Conservation (phyloP, 225 moss, liverwort and hornwort genomes). For the Straminergon stramineum region DNA sequence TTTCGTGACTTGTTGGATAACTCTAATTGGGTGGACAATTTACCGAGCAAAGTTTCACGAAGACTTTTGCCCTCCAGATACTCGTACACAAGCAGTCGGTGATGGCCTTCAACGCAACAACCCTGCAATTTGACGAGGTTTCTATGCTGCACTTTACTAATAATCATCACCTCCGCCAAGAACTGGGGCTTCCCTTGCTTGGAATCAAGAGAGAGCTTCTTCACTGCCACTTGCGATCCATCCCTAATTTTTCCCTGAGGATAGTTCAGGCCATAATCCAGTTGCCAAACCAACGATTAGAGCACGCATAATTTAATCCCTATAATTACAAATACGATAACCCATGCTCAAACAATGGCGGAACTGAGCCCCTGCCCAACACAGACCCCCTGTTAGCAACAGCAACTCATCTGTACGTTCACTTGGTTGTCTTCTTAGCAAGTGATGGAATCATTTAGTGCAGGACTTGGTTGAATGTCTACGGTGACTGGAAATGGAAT, state of each 20-base stretch:
- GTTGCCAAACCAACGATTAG: background rate
- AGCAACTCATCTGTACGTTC: background rate
- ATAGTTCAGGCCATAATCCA: background rate
- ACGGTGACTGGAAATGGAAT: background rate
- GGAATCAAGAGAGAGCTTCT: conserved; percentile 21
- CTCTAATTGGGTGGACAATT: background rate
- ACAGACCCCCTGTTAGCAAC: background rate
- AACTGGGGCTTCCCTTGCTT: conserved; percentile 42
- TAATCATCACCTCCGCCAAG: conserved; percentile 41
- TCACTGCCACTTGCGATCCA: conserved; percentile 35
- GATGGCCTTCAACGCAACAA: conserved; percentile 35
- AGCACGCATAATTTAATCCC: background rate
- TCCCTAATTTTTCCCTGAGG: conserved; percentile 25
- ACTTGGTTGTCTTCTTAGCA: background rate
- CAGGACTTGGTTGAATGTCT: background rate
- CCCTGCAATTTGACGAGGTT: conserved; percentile 48
- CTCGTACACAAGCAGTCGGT: conserved; percentile 44
- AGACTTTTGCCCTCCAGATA: conserved; percentile 44
- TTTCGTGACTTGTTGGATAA: background rate
- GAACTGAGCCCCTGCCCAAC: background rate
- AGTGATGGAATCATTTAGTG: background rate
- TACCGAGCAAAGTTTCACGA: conserved; percentile 38
- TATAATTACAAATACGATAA: background rate
- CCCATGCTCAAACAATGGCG: background rate
- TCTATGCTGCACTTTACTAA: conserved; percentile 39